phyloP scores from a whole-genome alignment of 495 filamentous ascomycete species.

The Penicillium steckii region DNA sequence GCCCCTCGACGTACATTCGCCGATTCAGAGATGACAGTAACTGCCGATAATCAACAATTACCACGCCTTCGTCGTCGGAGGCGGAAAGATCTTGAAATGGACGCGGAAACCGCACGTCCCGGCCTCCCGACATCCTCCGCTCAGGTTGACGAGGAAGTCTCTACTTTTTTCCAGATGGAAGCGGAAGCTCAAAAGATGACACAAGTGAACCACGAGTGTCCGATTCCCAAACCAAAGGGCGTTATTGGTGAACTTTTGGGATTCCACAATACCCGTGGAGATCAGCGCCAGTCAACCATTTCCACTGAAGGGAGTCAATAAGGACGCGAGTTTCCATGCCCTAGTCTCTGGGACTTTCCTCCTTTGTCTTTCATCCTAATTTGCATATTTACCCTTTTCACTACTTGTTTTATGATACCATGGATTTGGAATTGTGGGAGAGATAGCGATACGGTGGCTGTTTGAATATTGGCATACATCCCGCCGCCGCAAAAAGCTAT shows the following conservation, averaged over 20 bases:
- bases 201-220: constrained; percentile 56
- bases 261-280: constrained; percentile 39
- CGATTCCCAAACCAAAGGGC: constrained; percentile 80
- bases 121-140: constrained; percentile 17
- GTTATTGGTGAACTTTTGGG: constrained; percentile 73
- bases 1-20: constrained; percentile 72
- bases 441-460: constrained; percentile 6
- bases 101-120: constrained; percentile 17
- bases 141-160: constrained; percentile 40
- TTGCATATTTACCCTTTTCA: constrained; percentile 13
- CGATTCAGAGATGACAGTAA: constrained; percentile 60
- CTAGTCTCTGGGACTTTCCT: neutral
- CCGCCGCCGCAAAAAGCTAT: constrained; percentile 1
- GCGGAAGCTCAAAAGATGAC: constrained; percentile 40
- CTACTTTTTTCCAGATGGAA: constrained; percentile 46
- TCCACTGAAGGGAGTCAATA: constrained; percentile 14
- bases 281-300: constrained; percentile 7
- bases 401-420: constrained; percentile 31
- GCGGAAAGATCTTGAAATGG: constrained; percentile 31
- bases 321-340: too few relatives aligned
- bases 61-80: constrained; percentile 34
- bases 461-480: constrained; percentile 6
- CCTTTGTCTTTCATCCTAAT: neutral
- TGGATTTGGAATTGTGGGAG: constrained; percentile 16
- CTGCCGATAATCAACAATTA: constrained; percentile 46